Base-by-base conservation (phyloP, 768 basidiomycete genomes). In the Naganishia friedmannii region DNA sequence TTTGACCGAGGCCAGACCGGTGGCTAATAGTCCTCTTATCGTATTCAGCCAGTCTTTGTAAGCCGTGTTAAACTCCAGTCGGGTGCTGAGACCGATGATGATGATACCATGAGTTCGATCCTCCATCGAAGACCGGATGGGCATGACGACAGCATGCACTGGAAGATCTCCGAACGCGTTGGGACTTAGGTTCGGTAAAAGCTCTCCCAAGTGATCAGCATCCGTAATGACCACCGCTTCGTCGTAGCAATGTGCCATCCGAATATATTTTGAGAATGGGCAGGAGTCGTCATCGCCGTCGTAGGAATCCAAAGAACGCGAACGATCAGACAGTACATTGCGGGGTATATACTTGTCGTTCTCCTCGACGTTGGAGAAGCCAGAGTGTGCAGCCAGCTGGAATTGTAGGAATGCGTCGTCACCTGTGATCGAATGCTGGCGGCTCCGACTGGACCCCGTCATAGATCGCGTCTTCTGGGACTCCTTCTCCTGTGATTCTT, bases 91-190 rank as follows among this genome's bases (percentile, higher is more conserved):
- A 19, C 73, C 73, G 15, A 74, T 32, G 2, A 74, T 28, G 31
- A 74, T 28, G 2, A 74, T 42, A 29, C 73, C 73, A 42, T 74
- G 73, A 15, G 69, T 53, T 60, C 71, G 53, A 66, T 74, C 73
- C 42, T 72, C 71, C 29, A 55, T 57, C 13, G 73, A 74, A 7
- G 71, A 60, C n/a, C 70, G 63, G 29, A 74, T 74, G 13, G 73
- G 73, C 57, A 74, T 54, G 13, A 74, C 66, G 13, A 69, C 53
- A 28, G 67, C 73, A 5, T 65, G 29, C 7, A 28, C 26, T 8
- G 73, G 63, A 9, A 63, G 65, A 58, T 74, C 73, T 26, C 65
- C 73, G 48, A 74, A 74, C 23, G 66, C 37, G 53, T 74, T 73
- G n/a, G 66, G 46, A 19, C 46, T 53, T 17, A 73, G 26, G 23